Evolutionary conservation across 2,329 filamentous ascomycete species (phyloP).

Genomic region (Ophiocordyceps polyrhachis-furcata): DNA sequence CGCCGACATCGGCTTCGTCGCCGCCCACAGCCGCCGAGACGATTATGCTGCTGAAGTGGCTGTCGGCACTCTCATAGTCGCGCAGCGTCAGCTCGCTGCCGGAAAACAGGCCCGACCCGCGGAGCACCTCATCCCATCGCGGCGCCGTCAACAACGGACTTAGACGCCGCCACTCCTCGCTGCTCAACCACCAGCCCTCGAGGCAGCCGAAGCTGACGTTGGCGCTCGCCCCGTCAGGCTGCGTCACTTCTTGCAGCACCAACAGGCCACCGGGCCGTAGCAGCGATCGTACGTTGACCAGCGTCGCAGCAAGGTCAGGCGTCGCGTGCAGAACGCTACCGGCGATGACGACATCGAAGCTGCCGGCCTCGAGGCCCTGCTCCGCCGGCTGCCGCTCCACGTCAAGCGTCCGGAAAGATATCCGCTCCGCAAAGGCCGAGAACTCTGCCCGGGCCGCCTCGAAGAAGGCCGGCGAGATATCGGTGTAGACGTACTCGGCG

Average conservation of each 20-base stretch:
- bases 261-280: neutral
- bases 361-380: neutral
- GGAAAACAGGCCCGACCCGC: neutral
- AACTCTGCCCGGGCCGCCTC: neutral
- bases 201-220: neutral
- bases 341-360: neutral
- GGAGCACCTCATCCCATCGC: neutral
- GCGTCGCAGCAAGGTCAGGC: neutral
- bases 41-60: neutral
- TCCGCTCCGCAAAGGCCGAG: neutral
- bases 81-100: neutral
- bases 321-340: neutral
- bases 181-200: neutral
- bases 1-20: neutral
- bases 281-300: neutral
- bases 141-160: neutral
- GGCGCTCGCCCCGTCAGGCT: neutral
- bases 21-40: neutral
- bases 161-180: neutral
- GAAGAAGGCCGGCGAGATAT: neutral
- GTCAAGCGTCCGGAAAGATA: neutral
- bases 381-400: neutral
- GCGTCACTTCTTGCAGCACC: neutral
- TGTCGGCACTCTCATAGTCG: neutral
- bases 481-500: neutral